Evolutionary conservation across 2,329 filamentous ascomycete species (phyloP), one percentile per base, ranked within the genome.

Genomic region (Lasiodiplodia sp.): DNA sequence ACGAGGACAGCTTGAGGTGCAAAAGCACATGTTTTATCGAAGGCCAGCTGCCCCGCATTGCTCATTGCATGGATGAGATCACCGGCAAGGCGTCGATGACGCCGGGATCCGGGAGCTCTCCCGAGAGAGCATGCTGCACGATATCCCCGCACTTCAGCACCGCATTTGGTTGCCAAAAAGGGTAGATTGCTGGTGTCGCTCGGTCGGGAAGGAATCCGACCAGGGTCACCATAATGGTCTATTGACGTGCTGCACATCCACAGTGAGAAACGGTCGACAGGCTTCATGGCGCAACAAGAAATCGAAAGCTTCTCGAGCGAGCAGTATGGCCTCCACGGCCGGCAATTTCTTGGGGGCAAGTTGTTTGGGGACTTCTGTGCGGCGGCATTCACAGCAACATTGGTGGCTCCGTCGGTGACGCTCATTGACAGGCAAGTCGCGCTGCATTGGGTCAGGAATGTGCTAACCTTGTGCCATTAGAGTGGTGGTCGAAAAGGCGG

Each of bases 401-500:
- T 75, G 49, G 72, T 76, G 25, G 74, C 73, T 38, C 73, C 74
- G 6, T 44, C 72, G 18, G 71, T 76, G 10, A 73, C 75, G 65
- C 73, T 72, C 12, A 75, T 77, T 56, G 75, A 77, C 57, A 73
- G 74, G 75, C 75, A 67, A 64, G 72, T 68, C 51, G 3, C 3
- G 37, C 40, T 11, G 28, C 2, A 44, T 18, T 31, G 28, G 23
- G 16, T 5, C 11, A 12, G 21, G n/a, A 44, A 14, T 6, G 16
- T n/a, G 21, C 37, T 47, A 10, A 28, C 23, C 8, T 4, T 16
- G 10, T 37, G 7, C 52, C 55, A 37, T 10, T 14, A 70, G 70
- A 49, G 72, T 74, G 34, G 74, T 77, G 11, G 74, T 76, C 21
- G 73, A 76, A 47, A 75, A 76, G 51, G 72, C 71, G 14, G 70